Conservation (phyloP, 139 green algal genomes). For the Coelastrella sp. region DNA sequence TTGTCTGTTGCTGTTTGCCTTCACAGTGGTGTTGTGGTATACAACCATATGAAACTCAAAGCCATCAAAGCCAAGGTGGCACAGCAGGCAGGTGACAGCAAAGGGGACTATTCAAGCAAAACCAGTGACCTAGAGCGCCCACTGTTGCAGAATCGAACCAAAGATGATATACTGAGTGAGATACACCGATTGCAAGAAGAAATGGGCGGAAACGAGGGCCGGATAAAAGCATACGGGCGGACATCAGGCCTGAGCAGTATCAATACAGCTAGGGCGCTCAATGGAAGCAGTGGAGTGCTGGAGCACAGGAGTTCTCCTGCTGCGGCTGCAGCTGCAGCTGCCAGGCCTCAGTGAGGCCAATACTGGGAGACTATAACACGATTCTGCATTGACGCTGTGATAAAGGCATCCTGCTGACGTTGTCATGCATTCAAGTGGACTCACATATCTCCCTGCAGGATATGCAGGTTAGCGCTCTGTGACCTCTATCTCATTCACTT, state of each 20-base stretch:
- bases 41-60: constrained; percentile 86
- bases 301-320: not conserved
- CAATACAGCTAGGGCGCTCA: not conserved
- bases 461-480: no score
- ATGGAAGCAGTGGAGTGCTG: not conserved
- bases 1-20: no score
- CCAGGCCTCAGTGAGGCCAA: not conserved
- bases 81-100: not conserved
- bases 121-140: not conserved
- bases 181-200: constrained; percentile 69
- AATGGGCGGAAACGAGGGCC: constrained; percentile 44
- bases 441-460: no score
- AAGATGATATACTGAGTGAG: constrained; percentile 73
- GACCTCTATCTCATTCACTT: no score
- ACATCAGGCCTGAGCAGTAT: not conserved
- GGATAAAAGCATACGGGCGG: constrained; percentile 51
- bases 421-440: no score
- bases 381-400: not conserved
- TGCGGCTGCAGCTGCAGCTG: not conserved
- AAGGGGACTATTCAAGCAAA: not conserved
- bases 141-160: constrained; percentile 52
- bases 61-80: constrained; percentile 69
- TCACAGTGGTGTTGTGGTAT: constrained; percentile 66
- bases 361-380: not conserved
- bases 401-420: no score